Conservation (phyloP, 2,329 filamentous ascomycete genomes). For the Pseudogymnoascus sp. region DNA sequence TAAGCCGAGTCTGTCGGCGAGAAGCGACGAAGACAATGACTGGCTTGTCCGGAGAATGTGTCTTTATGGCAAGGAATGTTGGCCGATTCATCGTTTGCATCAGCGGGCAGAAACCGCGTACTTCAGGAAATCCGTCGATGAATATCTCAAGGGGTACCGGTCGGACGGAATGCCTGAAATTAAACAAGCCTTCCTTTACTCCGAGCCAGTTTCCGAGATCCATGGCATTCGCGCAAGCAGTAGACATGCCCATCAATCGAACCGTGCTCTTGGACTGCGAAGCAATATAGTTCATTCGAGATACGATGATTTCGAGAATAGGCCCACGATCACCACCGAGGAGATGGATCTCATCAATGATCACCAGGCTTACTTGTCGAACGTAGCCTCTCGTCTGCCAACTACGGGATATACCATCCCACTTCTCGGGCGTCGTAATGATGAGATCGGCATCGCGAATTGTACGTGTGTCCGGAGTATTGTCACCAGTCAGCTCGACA, state of each 20-base stretch:
- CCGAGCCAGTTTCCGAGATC: conserved; percentile 95
- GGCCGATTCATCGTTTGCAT: conserved; percentile 99
- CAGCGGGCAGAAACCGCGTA: conserved; percentile 87
- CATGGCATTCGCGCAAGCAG: conserved; percentile 89
- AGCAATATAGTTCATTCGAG: conserved; percentile 96
- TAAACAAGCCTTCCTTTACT: conserved; percentile 91
- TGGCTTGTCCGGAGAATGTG: conserved; percentile 89
- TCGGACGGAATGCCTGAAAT: conserved; percentile 93
- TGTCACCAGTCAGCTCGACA: conserved; percentile 94
- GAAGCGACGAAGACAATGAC: conserved; percentile 98
- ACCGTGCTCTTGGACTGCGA: conserved; percentile 86
- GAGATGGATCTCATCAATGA: conserved; percentile 97
- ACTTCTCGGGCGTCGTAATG: conserved; percentile 98
- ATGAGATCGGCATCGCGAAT: conserved; percentile 96
- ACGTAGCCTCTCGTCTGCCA: conserved; percentile 98
- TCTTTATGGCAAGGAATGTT: conserved; percentile 93
- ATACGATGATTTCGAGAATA: conserved; percentile 94
- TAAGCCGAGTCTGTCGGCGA: conserved; percentile 85
- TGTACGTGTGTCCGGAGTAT: conserved; percentile 91
- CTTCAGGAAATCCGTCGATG: conserved; percentile 94
- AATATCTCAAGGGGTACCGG: conserved; percentile 93
- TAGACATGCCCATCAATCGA: conserved; percentile 95
- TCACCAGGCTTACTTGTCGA: conserved; percentile 86
- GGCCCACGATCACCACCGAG: conserved; percentile 94
- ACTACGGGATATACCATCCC: conserved; percentile 97